Evolutionary conservation across 768 basidiomycete genomes (phyloP).

Genomic region (Pleurotus eryngii): DNA sequence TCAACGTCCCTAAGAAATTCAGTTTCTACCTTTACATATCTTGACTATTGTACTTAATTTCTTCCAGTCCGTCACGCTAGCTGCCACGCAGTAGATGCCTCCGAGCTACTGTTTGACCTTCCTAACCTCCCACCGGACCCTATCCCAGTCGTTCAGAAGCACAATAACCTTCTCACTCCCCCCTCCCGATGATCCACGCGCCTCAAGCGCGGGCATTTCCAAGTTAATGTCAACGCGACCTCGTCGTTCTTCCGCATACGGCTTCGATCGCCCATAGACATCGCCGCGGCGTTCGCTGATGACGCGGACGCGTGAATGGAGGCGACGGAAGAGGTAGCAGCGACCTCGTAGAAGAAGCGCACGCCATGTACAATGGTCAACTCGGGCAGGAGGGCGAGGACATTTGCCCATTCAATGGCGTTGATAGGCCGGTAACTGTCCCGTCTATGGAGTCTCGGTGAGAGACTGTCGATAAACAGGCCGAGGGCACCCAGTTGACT

Average conservation of each 20-base stretch:
- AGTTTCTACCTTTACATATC: too few species aligned
- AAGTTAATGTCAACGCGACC: constrained; percentile 55
- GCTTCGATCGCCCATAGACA: constrained; percentile 56
- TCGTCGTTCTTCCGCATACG: constrained; percentile 68
- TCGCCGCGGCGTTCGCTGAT: constrained; percentile 10
- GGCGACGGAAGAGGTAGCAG: constrained; percentile 22
- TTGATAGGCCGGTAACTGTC: too few species aligned
- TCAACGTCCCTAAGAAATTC: too few species aligned
- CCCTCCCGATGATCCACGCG: constrained; percentile 65
- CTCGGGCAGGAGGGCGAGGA: constrained; percentile 51
- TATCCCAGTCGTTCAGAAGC: constrained; percentile 38
- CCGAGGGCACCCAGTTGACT: too few species aligned
- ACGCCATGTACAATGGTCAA: constrained; percentile 59
- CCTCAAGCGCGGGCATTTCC: constrained; percentile 60
- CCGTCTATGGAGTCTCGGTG: too few species aligned
- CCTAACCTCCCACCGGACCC: constrained; percentile 53
- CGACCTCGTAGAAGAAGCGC: constrained; percentile 65
- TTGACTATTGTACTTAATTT: too few species aligned
- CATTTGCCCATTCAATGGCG: constrained; percentile 53
- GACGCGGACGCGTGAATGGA: constrained; percentile 14
- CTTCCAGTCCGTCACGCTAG: too few species aligned
- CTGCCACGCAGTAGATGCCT: background rate
- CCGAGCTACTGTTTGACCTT: constrained; percentile 32
- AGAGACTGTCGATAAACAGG: too few species aligned
- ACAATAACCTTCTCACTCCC: constrained; percentile 41